Base-by-base conservation (phyloP, 129 eudicot species). In the Flaveria trinervia region DNA sequence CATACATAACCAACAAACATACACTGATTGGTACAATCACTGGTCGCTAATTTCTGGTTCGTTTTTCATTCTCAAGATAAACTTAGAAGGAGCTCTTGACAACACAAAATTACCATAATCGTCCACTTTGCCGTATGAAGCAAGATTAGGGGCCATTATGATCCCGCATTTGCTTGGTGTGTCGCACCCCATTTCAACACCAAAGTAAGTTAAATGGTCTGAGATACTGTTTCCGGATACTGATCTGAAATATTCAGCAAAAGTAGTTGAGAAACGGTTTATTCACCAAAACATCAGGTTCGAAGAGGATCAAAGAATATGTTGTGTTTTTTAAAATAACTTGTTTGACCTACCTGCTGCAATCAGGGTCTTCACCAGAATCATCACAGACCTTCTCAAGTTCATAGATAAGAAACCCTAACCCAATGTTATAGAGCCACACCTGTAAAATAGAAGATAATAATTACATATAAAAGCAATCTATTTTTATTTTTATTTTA, bases 291-390 rank as follows among this genome's bases (percentile, higher is more conserved):
- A 44, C 61, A 71, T 70, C 46, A 45, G 28, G 61, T 15, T 22
- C n/a, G 18, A 49, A 51, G 10, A 66, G 67, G 65, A 33, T 39
- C 23, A 76, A 48, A 25, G 6, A 33, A 52, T 36, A 33, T 7
- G 0, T 10, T 16, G 28, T 13, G 67, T 22, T 43, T 43, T 26
- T 43, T 30, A 23, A 45, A 49, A 30, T 28, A 18, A 59, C 26
- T n/a, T 9, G 55, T 36, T 2, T 6, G 15, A 39, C 68, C 20
- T 86, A 87, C 99, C 97, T 86, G 89, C 99, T 95, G 83, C 99
- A 95, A 68, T 83, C 67, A 20, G 99, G 97, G 77, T 91, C 97
- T 86, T 95, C 99, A 54, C 99, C 99, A 18, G 99, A 89, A 61
- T 75, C 92, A 81, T 95, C 97, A 71, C 99, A 95, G 26, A 87